These are phyloP conservation scores for Penstemon eatonii DNA, from an alignment of 257 asterid species.

Conservation along the genomic window DNA sequence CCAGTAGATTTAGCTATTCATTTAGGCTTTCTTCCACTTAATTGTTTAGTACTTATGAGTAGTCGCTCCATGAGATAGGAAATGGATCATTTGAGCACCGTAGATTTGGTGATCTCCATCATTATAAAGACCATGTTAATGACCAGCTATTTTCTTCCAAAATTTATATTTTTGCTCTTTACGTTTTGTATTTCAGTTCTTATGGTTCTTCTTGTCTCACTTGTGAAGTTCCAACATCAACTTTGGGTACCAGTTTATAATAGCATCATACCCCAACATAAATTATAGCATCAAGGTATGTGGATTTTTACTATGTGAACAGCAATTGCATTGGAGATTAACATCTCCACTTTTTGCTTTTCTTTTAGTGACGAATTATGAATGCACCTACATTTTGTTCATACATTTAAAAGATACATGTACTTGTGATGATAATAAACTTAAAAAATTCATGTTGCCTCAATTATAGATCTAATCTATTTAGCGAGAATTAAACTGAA, in stretches of 20 bases:
- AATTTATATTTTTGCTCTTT: slow-evolving; percentile 19
- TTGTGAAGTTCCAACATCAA: slow-evolving; percentile 24
- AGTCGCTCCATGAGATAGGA: slow-evolving; percentile 34
- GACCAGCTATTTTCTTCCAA: slow-evolving; percentile 8
- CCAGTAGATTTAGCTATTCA: slow-evolving; percentile 33
- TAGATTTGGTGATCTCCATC: slow-evolving; percentile 32
- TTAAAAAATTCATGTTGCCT: slow-evolving; percentile 21
- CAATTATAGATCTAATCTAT: slow-evolving; percentile 13
- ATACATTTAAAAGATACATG: background rate
- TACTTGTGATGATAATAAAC: background rate
- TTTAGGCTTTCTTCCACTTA: slow-evolving; percentile 31
- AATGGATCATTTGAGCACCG: slow-evolving; percentile 26
- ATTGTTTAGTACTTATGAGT: slow-evolving; percentile 29
- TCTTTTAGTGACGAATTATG: background rate
- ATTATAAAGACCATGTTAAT: slow-evolving; percentile 28
- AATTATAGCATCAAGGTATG: slow-evolving; percentile 23
- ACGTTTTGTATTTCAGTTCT: slow-evolving; percentile 8
- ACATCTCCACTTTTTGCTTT: slow-evolving; percentile 9
- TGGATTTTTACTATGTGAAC: slow-evolving; percentile 7
- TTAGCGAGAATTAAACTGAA: slow-evolving; percentile 16
- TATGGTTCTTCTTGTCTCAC: slow-evolving; percentile 26
- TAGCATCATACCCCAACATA: slow-evolving; percentile 2
- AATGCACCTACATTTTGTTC: background rate
- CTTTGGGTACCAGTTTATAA: slow-evolving; percentile 3
- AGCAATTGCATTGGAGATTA: slow-evolving; percentile 9